Percentiles rank a stretch among this genome's conserved stretches.
Conservation (phyloP, 257 asterid species). For the Salvia miltiorrhiza region DNA sequence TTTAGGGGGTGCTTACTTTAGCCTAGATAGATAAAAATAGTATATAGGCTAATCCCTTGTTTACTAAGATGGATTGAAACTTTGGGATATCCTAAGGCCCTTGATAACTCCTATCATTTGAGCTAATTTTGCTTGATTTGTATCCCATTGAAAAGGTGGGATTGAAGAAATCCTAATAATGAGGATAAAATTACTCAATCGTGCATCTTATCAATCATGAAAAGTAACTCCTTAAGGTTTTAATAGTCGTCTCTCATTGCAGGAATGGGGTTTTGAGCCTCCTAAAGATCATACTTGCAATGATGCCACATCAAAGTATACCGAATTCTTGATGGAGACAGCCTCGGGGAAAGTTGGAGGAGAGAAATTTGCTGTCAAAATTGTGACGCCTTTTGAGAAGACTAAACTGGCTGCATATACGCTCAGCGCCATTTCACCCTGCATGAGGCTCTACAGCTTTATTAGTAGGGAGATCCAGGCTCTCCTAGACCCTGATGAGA, state of each 20-base stretch:
- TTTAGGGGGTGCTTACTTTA: no score
- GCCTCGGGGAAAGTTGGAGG: slow-evolving; percentile 61
- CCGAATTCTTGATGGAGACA: slow-evolving; percentile 63
- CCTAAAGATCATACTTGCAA: slow-evolving; percentile 41
- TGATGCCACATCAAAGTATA: slow-evolving; percentile 45
- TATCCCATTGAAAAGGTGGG: no score
- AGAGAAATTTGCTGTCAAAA: slow-evolving; percentile 44
- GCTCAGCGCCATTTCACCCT: slow-evolving; percentile 59
- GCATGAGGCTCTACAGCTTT: slow-evolving; percentile 67
- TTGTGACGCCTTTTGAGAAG: slow-evolving; percentile 69
- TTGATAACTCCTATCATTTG: no score
- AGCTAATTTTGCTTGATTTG: no score
- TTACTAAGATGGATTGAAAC: no score
- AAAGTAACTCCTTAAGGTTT: no score
- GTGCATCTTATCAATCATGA: no score
- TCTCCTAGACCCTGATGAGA: slow-evolving; percentile 40
- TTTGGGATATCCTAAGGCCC: no score
- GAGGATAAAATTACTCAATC: no score
- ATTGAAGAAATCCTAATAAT: no score
- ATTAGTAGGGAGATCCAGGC: slow-evolving; percentile 46
- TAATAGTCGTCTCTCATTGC: slow-evolving; percentile 4
- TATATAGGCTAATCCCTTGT: no score
- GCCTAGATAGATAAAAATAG: no score
- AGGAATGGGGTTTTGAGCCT: slow-evolving; percentile 73
- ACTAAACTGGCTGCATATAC: slow-evolving; percentile 68